A percentile compares a stretch with the other conserved stretches of the same genome.
Conservation (phyloP, 2,329 filamentous ascomycete species). For the Capronia americana region DNA sequence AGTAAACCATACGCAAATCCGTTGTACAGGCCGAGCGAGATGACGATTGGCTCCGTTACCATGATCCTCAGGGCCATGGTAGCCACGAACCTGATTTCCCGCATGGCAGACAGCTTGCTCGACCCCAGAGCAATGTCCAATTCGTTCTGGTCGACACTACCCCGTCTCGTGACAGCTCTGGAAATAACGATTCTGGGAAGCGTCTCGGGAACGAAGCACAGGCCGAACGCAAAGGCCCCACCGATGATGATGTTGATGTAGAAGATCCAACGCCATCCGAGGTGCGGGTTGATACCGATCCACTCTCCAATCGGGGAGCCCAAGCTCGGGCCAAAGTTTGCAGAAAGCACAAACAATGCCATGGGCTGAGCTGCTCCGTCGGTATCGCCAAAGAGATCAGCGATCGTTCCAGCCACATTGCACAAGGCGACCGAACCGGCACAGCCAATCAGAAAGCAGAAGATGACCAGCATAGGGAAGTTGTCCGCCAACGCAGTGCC, state of each 20-base stretch:
- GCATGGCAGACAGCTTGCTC: slow-evolving; percentile 47
- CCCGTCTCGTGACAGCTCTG: slow-evolving; percentile 43
- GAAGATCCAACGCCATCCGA: slow-evolving; percentile 49
- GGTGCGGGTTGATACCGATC: slow-evolving; percentile 47
- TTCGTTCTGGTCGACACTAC: slow-evolving; percentile 41
- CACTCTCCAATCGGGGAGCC: slow-evolving; percentile 51
- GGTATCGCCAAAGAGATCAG: slow-evolving; percentile 45
- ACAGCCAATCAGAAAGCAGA: slow-evolving; percentile 47
- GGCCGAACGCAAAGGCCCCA: slow-evolving; percentile 46
- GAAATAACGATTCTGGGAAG: slow-evolving; percentile 50
- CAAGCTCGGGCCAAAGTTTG: slow-evolving; percentile 50
- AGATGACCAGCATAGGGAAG: slow-evolving; percentile 49
- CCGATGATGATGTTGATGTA: slow-evolving; percentile 51
- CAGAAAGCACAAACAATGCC: slow-evolving; percentile 51
- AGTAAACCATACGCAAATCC: slow-evolving; percentile 53
- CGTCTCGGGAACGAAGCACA: slow-evolving; percentile 51
- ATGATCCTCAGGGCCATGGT: slow-evolving; percentile 54
- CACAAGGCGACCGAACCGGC: slow-evolving; percentile 47
- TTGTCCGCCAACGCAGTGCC: slow-evolving; percentile 47
- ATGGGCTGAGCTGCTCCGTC: slow-evolving; percentile 50
- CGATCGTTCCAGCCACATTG: slow-evolving; percentile 48
- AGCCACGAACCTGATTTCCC: slow-evolving; percentile 50
- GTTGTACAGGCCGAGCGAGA: slow-evolving; percentile 46
- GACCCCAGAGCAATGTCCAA: slow-evolving; percentile 45
- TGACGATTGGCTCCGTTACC: slow-evolving; percentile 52